A percentile compares a stretch with the other conserved stretches of the same genome.
Evolutionary conservation across 768 basidiomycete species (phyloP).

Genomic region (Kwoniella bestiolae): DNA sequence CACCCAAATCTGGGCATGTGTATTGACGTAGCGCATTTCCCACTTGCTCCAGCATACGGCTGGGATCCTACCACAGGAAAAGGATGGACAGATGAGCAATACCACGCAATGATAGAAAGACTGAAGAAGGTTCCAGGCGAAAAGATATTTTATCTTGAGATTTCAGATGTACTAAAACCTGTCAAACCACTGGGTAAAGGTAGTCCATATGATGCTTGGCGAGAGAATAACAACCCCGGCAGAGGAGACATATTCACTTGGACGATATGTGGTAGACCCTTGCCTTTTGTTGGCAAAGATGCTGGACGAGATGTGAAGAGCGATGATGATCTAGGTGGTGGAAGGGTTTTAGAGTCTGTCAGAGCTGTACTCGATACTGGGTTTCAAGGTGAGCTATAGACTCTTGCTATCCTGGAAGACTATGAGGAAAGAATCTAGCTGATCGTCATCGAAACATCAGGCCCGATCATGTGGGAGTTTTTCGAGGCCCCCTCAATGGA

Average conservation of each 20-base stretch:
- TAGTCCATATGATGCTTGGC: slow-evolving; percentile 13
- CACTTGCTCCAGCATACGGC: slow-evolving; percentile 41
- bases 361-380: slow-evolving; percentile 21
- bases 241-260: slow-evolving; percentile 11
- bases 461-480: slow-evolving; percentile 21
- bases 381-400: slow-evolving; percentile 16
- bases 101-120: slow-evolving; percentile 22
- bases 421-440: no score
- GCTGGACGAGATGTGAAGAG: slow-evolving; percentile 10
- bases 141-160: slow-evolving; percentile 47
- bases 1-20: slow-evolving; percentile 44
- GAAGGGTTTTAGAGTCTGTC: slow-evolving; percentile 1
- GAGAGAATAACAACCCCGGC: background rate
- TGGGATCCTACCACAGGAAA: slow-evolving; percentile 36
- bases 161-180: slow-evolving; percentile 33
- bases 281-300: slow-evolving; percentile 22
- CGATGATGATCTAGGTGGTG: slow-evolving; percentile 11
- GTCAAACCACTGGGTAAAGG: slow-evolving; percentile 17
- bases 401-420: no score
- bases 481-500: slow-evolving; percentile 21
- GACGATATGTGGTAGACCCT: slow-evolving; percentile 14
- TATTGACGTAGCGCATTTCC: slow-evolving; percentile 44
- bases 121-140: slow-evolving; percentile 20
- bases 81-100: slow-evolving; percentile 30
- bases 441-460: background rate